Evolutionary conservation across 2,329 filamentous ascomycete species (phyloP).

Genomic region (Xylaria hypoxylon): DNA sequence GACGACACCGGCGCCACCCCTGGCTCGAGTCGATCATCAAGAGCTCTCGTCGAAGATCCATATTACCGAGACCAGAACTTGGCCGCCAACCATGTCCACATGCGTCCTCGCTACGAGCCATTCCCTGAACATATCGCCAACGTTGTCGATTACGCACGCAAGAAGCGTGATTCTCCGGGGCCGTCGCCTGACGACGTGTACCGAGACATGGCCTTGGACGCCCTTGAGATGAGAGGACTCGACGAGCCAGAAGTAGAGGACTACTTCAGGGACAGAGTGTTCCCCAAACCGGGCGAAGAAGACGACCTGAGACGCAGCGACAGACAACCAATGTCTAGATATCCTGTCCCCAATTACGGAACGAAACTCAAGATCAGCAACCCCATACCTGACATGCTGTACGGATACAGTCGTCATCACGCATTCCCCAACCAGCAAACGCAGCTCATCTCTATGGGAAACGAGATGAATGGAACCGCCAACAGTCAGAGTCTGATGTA

Average conservation of each 20-base stretch:
- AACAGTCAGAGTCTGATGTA: slow-evolving; percentile 31
- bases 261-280: neutral
- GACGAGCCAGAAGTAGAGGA: neutral
- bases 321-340: neutral
- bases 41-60: slow-evolving; percentile 41
- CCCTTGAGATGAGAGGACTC: neutral
- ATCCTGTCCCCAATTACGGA: neutral
- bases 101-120: slow-evolving; percentile 37
- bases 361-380: too few species aligned
- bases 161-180: neutral
- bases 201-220: neutral
- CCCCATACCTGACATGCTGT: too few species aligned
- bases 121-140: slow-evolving; percentile 14
- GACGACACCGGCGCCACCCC: neutral
- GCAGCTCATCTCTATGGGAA: too few species aligned
- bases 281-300: neutral
- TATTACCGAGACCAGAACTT: slow-evolving; percentile 43
- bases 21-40: slow-evolving; percentile 14
- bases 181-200: neutral
- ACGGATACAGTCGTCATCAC: too few species aligned
- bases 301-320: neutral
- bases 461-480: neutral
- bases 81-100: slow-evolving; percentile 43
- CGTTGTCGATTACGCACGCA: neutral
- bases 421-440: too few species aligned